Evolutionary conservation across 805 yeast species (phyloP).

Genomic region (Suhomyces kilbournensis): DNA sequence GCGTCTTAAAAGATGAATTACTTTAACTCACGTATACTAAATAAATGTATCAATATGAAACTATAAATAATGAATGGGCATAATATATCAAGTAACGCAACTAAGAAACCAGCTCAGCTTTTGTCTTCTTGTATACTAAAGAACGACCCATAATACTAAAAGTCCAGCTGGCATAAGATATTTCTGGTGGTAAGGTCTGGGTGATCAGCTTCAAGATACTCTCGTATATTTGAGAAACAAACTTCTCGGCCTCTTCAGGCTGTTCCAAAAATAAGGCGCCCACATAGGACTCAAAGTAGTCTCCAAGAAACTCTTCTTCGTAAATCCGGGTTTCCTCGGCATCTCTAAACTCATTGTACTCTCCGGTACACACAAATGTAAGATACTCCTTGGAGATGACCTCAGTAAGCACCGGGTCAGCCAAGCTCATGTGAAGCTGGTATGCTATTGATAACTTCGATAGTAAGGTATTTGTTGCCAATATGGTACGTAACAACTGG

Average conservation of each 20-base stretch:
- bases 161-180: conserved; percentile 30
- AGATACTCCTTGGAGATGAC: conserved; percentile 26
- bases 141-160: conserved; percentile 34
- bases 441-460: conserved; percentile 35
- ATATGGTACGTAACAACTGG: conserved; percentile 27
- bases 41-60: neutral
- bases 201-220: conserved; percentile 28
- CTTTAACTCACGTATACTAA: neutral
- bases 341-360: conserved; percentile 5
- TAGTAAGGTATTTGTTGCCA: conserved; percentile 38
- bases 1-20: conserved; percentile 19
- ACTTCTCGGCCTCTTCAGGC: conserved; percentile 34
- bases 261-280: conserved; percentile 40
- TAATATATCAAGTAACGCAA: neutral
- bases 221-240: conserved; percentile 30
- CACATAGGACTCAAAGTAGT: conserved; percentile 41
- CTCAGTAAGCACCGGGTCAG: conserved; percentile 25
- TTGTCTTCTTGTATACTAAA: conserved; percentile 8
- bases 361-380: conserved; percentile 17
- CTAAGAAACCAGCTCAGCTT: neutral
- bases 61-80: neutral
- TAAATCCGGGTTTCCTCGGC: conserved; percentile 20
- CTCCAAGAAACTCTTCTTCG: conserved; percentile 42
- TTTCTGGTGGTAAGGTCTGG: conserved; percentile 13
- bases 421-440: conserved; percentile 31